Conservation (phyloP, 805 yeast genomes). For the Yarrowia hollandica region DNA sequence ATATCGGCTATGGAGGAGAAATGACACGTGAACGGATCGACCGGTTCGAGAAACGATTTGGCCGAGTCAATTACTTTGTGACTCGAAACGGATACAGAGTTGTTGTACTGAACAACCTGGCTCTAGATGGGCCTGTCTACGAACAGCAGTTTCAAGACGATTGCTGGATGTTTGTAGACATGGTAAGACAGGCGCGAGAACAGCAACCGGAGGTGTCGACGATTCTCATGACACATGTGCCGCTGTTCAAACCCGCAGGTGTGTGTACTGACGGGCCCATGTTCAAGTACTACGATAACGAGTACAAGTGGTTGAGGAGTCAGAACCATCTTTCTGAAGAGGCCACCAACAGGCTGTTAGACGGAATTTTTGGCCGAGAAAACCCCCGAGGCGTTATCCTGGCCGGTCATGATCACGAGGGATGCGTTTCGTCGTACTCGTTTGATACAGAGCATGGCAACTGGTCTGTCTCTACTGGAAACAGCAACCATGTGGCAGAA, state of each 20-base stretch:
- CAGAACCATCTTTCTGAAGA: slow-evolving; percentile 81
- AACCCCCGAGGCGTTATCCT: slow-evolving; percentile 62
- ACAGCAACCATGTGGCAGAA: slow-evolving; percentile 53
- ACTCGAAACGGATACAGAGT: slow-evolving; percentile 71
- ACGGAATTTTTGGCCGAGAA: slow-evolving; percentile 59
- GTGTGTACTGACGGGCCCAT: slow-evolving; percentile 86
- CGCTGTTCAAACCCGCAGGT: slow-evolving; percentile 79
- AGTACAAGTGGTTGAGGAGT: slow-evolving; percentile 67
- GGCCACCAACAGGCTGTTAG: slow-evolving; percentile 64
- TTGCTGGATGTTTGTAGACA: slow-evolving; percentile 72
- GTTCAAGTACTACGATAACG: slow-evolving; percentile 56
- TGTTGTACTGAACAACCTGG: slow-evolving; percentile 80
- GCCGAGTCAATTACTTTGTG: slow-evolving; percentile 80
- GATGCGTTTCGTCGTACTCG: slow-evolving; percentile 75
- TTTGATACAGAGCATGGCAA: slow-evolving; percentile 36
- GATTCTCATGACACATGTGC: slow-evolving; percentile 82
- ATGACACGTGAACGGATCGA: slow-evolving; percentile 89
- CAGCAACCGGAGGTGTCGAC: slow-evolving; percentile 50
- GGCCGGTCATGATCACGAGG: slow-evolving; percentile 96
- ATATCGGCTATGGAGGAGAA: slow-evolving; percentile 93
- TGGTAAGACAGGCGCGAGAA: slow-evolving; percentile 41
- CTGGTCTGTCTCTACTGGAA: not conserved
- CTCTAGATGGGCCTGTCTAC: slow-evolving; percentile 86
- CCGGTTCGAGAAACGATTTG: slow-evolving; percentile 71
- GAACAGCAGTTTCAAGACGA: slow-evolving; percentile 66